Evolutionary conservation across 495 filamentous ascomycete genomes (phyloP).

Genomic region (Parathielavia hyrcaniae): DNA sequence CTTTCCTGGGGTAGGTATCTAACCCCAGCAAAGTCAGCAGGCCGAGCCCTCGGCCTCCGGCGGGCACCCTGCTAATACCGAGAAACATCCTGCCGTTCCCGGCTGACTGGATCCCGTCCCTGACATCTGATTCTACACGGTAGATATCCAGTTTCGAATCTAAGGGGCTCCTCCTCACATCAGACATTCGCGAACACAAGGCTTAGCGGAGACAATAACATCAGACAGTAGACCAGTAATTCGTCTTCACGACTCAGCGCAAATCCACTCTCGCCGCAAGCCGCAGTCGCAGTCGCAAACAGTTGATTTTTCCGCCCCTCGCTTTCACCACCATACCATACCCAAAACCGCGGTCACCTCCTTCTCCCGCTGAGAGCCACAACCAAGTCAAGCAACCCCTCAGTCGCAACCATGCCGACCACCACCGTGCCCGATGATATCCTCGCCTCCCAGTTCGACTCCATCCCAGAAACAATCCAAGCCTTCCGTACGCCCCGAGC

Average conservation of each 20-base stretch:
- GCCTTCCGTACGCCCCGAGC: slow-evolving; percentile 76
- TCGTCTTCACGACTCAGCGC: not conserved
- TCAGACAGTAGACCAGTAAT: slow-evolving; percentile 10
- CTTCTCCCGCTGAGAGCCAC: not conserved
- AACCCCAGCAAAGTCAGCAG: not conserved
- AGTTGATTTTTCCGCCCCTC: slow-evolving; percentile 1
- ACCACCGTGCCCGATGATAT: slow-evolving; percentile 27
- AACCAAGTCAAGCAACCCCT: not conserved
- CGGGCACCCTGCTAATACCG: slow-evolving; percentile 10
- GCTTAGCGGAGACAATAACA: not conserved
- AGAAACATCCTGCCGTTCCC: not conserved
- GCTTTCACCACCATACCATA: not conserved
- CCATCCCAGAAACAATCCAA: slow-evolving; percentile 74
- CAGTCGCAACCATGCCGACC: slow-evolving; percentile 36
- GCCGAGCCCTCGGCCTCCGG: slow-evolving; percentile 18
- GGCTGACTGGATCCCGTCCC: slow-evolving; percentile 5
- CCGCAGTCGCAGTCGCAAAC: not conserved
- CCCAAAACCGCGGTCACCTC: not conserved
- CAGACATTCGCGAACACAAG: not conserved
- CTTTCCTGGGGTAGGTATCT: not conserved
- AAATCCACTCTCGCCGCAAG: not conserved
- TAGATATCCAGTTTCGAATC: not conserved
- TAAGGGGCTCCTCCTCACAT: not conserved
- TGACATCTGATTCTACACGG: slow-evolving; percentile 15
- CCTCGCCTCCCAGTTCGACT: slow-evolving; percentile 58